A percentile compares a stretch with the other conserved stretches of the same genome.
These are phyloP conservation scores for Blastocystis sp. DNA, from an alignment of 352 stramenopile genomes.

Conservation along the genomic window DNA sequence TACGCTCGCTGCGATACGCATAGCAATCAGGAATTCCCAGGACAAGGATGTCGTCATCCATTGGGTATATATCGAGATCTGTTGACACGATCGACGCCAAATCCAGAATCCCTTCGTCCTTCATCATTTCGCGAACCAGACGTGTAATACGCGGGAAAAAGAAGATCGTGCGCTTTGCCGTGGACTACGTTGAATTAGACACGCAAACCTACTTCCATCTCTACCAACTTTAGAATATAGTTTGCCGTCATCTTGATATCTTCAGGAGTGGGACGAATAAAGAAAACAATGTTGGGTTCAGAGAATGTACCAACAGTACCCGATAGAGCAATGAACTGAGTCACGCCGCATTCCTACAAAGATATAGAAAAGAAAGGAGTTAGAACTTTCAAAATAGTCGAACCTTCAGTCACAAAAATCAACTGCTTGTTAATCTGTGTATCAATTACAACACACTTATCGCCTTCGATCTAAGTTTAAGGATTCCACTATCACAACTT, in stretches of 20 bases:
- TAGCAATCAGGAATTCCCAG: background rate
- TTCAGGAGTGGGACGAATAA: background rate
- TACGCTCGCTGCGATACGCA: background rate
- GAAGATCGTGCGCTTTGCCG: background rate
- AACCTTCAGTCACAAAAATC: slow-evolving; percentile 20
- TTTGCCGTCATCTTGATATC: background rate
- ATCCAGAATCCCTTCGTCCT: background rate
- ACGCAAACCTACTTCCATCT: background rate
- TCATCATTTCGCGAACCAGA: slow-evolving; percentile 12
- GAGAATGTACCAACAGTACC: background rate
- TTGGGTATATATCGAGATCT: slow-evolving; percentile 34
- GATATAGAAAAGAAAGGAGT: background rate
- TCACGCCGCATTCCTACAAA: slow-evolving; percentile 8
- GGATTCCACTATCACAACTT: background rate
- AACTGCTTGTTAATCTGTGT: slow-evolving; percentile 6
- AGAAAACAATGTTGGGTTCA: slow-evolving; percentile 4
- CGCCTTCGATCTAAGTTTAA: slow-evolving; percentile 42
- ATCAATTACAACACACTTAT: slow-evolving; percentile 43
- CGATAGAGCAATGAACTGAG: background rate
- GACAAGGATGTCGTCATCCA: slow-evolving; percentile 49
- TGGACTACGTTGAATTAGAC: background rate
- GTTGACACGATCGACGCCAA: background rate
- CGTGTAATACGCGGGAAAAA: slow-evolving; percentile 32
- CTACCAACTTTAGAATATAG: background rate
- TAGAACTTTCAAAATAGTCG: background rate